Percentiles rank a stretch among this genome's conserved stretches.
These are phyloP conservation scores for Tetrahymena elliotti DNA, from an alignment of 73 alveolate genomes.

Conservation along the genomic window DNA sequence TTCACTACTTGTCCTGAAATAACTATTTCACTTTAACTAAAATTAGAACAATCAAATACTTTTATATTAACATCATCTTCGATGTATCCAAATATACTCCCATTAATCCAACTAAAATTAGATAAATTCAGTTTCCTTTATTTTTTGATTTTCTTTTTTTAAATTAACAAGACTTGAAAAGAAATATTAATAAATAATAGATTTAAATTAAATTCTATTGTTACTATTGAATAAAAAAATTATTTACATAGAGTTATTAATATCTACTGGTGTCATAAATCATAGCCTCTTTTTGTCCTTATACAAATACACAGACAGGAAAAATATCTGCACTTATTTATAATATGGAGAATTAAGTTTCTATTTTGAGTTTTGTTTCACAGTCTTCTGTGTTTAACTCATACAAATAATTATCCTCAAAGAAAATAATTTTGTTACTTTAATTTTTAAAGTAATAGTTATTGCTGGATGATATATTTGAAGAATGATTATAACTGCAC, in stretches of 20 bases:
- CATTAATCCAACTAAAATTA: not conserved
- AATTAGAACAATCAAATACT: not conserved
- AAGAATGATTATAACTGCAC: not conserved
- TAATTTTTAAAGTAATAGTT: not conserved
- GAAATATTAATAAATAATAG: too few relatives aligned
- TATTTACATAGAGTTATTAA: not conserved
- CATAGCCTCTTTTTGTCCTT: not conserved
- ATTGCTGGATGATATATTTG: not conserved
- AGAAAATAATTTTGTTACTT: not conserved
- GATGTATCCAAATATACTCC: not conserved
- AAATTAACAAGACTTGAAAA: not conserved
- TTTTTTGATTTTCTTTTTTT: not conserved
- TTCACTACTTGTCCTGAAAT: not conserved
- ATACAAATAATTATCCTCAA: not conserved
- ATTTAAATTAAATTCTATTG: too few relatives aligned
- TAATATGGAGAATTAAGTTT: not conserved
- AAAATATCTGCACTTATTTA: not conserved
- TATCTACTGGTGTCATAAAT: not conserved
- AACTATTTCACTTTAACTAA: not conserved
- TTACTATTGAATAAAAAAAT: not conserved
- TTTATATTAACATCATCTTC: not conserved
- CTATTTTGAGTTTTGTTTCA: not conserved
- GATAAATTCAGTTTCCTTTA: not conserved
- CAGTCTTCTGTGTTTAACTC: not conserved
- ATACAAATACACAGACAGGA: not conserved